Evolutionary conservation across 331 rosid species (phyloP).

Genomic region (Malus hybrid): DNA sequence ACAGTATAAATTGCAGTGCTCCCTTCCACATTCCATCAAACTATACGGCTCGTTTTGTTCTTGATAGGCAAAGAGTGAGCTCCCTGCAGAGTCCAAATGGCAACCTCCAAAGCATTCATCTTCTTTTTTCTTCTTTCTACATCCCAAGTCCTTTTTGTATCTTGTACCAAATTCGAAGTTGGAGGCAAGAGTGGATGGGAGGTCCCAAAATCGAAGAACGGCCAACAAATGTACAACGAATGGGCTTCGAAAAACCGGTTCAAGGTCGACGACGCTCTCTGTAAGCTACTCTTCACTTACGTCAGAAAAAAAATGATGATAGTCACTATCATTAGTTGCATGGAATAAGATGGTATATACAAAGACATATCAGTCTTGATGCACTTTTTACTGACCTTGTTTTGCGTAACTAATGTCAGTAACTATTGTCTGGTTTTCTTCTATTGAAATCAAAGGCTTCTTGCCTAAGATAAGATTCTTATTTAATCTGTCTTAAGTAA

Average conservation of each 20-base stretch:
- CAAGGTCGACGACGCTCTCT: constrained; percentile 45
- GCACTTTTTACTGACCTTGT: no score
- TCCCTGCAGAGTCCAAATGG: constrained; percentile 31
- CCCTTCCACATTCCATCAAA: neutral
- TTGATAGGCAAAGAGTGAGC: constrained; percentile 9
- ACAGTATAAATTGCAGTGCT: neutral
- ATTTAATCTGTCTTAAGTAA: neutral
- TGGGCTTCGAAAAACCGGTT: constrained; percentile 85
- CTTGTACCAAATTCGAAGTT: constrained; percentile 41
- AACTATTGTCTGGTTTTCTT: no score
- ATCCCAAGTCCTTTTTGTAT: constrained; percentile 12
- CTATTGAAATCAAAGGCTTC: neutral
- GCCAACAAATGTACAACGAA: constrained; percentile 31
- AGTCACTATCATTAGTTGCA: no score
- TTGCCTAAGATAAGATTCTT: neutral
- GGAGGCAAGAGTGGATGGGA: constrained; percentile 59
- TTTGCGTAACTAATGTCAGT: no score
- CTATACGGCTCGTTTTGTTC: neutral
- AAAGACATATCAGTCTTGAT: no score
- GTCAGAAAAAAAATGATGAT: no score
- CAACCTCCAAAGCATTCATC: constrained; percentile 15
- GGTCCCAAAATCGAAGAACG: constrained; percentile 38
- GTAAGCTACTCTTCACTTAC: constrained; percentile 32
- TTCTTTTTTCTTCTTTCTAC: constrained; percentile 20
- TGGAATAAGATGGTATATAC: no score